Evolutionary conservation across 306 rosid species (phyloP).

Genomic region (Pyrus betulifolia): DNA sequence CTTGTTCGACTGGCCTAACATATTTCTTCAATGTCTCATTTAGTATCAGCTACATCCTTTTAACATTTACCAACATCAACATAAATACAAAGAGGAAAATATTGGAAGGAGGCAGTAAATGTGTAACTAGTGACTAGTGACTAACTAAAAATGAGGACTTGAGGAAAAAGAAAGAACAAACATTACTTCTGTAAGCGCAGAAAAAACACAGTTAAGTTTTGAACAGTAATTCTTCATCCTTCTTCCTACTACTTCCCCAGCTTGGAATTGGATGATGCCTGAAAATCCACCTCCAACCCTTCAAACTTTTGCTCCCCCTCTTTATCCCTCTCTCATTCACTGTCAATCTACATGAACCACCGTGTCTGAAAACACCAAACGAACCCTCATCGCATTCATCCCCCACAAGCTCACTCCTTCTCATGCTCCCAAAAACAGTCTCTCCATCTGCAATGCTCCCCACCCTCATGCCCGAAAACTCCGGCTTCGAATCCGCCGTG

Average conservation of each 20-base stretch:
- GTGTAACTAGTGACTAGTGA: slow-evolving; percentile 12
- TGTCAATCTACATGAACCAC: slow-evolving; percentile 85
- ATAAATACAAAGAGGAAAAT: slow-evolving; percentile 24
- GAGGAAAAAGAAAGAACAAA: slow-evolving; percentile 2
- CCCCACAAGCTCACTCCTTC: slow-evolving; percentile 35
- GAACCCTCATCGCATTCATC: slow-evolving; percentile 31
- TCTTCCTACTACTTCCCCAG: slow-evolving; percentile 55
- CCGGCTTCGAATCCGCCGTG: slow-evolving; percentile 53
- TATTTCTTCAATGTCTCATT: neutral
- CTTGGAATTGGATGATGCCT: slow-evolving; percentile 53
- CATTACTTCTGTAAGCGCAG: slow-evolving; percentile 18
- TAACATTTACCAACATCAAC: slow-evolving; percentile 21
- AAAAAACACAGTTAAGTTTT: slow-evolving; percentile 34
- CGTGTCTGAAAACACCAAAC: slow-evolving; percentile 26
- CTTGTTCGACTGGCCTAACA: neutral
- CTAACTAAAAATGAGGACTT: slow-evolving; percentile 25
- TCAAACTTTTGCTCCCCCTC: slow-evolving; percentile 66
- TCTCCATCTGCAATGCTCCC: slow-evolving; percentile 20
- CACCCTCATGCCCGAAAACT: slow-evolving; percentile 37
- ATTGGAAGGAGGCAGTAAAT: slow-evolving; percentile 15
- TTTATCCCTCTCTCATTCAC: slow-evolving; percentile 69
- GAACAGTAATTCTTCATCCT: slow-evolving; percentile 49
- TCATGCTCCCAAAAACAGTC: slow-evolving; percentile 55
- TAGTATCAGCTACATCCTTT: slow-evolving; percentile 15
- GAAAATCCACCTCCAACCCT: slow-evolving; percentile 93